Conservation (phyloP, 371 early-diverging fungal species). For the Syncephalastrum racemosum region DNA sequence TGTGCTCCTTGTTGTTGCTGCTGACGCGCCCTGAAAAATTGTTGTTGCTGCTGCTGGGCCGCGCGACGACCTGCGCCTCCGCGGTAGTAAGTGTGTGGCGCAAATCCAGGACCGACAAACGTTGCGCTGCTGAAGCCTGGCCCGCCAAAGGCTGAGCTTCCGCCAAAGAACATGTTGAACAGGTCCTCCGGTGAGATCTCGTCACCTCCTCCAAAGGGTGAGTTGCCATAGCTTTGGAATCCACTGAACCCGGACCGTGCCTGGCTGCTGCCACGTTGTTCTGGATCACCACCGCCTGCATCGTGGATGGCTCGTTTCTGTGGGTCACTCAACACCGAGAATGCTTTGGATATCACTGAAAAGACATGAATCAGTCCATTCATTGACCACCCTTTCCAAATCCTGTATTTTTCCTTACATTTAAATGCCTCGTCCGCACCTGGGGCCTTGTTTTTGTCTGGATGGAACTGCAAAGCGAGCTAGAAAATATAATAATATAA, state of each 20-base stretch:
- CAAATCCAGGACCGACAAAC: constrained; percentile 50
- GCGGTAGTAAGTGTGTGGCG: constrained; percentile 14
- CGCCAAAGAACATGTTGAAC: constrained; percentile 95
- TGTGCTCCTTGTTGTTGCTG: constrained; percentile 21
- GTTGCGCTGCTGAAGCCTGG: constrained; percentile 50
- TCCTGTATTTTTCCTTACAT: constrained; percentile 45
- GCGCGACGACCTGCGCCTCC: constrained; percentile 19
- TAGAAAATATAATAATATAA: constrained; percentile 21
- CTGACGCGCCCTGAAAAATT: constrained; percentile 4
- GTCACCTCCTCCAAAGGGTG: constrained; percentile 46
- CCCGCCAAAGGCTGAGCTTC: constrained; percentile 25
- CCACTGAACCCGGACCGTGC: constrained; percentile 12
- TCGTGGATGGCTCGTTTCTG: constrained; percentile 88
- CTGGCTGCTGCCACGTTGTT: constrained; percentile 31
- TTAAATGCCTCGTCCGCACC: constrained; percentile 98
- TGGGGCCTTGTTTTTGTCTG: constrained; percentile 96
- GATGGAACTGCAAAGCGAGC: constrained; percentile 97
- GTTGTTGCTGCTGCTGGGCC: constrained; percentile 13
- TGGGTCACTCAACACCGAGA: constrained; percentile 82
- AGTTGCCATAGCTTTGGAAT: constrained; percentile 22
- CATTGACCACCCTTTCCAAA: neutral
- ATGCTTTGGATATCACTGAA: constrained; percentile 87
- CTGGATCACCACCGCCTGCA: constrained; percentile 76
- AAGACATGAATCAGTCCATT: neutral
- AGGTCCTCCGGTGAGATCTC: constrained; percentile 94